Evolutionary conservation across 768 basidiomycete genomes (phyloP).

Genomic region (Agrocybe praecox): DNA sequence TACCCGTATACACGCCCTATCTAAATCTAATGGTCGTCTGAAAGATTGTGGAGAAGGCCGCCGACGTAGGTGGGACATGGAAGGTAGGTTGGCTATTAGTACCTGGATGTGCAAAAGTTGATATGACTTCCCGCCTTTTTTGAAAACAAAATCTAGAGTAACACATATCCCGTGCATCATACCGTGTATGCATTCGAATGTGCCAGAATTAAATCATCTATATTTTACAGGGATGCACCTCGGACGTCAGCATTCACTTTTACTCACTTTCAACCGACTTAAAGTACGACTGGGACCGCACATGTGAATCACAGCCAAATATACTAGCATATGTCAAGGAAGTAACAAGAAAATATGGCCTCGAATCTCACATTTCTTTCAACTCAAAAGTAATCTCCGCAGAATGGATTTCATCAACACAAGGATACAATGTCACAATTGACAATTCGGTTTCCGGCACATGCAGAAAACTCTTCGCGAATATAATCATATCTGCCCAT

Average conservation of each 20-base stretch:
- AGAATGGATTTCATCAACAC: slow-evolving; percentile 41
- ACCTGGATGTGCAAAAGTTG: neutral
- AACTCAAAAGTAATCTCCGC: slow-evolving; percentile 43
- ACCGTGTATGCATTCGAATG: neutral
- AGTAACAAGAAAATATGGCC: slow-evolving; percentile 40
- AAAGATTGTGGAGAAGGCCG: slow-evolving; percentile 48
- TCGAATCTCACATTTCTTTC: slow-evolving; percentile 42
- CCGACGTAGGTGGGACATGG: slow-evolving; percentile 52
- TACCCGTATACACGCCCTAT: neutral
- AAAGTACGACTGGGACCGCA: slow-evolving; percentile 40
- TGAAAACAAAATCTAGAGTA: slow-evolving; percentile 24
- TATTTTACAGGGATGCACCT: slow-evolving; percentile 38
- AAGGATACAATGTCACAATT: slow-evolving; percentile 38
- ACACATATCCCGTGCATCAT: slow-evolving; percentile 31
- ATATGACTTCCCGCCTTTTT: neutral
- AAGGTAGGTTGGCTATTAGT: slow-evolving; percentile 36
- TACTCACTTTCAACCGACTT: slow-evolving; percentile 50
- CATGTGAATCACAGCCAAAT: slow-evolving; percentile 40
- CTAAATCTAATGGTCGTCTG: neutral
- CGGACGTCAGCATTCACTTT: slow-evolving; percentile 41
- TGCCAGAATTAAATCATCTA: neutral
- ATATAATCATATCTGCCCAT: slow-evolving; percentile 51
- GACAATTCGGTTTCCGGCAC: slow-evolving; percentile 33
- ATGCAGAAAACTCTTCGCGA: slow-evolving; percentile 29
- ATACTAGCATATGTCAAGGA: slow-evolving; percentile 43